Base-by-base conservation (phyloP, 2,329 filamentous ascomycete species). In the Mycogone perniciosa region DNA sequence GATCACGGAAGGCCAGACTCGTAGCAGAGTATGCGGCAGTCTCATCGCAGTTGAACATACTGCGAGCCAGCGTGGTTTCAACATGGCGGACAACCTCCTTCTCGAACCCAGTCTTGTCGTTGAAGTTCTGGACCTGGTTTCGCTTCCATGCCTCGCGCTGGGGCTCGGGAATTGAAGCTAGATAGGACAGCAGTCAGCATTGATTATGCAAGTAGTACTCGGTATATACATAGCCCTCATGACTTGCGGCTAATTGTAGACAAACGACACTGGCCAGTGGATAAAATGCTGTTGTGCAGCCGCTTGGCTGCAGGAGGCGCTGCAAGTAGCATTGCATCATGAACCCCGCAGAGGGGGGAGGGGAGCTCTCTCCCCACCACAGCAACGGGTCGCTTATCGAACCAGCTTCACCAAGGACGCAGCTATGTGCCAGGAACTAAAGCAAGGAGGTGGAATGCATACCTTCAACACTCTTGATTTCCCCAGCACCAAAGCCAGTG, bases 31-130 rank as follows among this genome's bases (percentile, higher is more conserved):
- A 99, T 31, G 91, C 90, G 48, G 93, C 93, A 49, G 81, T 79
- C 72, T 99, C 93, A 75, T 99, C 91, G 72, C 93, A 99, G 72
- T 99, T 99, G 81, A 92, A 97, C 68, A 99, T 82, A 64, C 91
- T 96, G 54, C 93, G 88, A 56, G 93, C 93, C 55, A 99, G 79
- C 3, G 91, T 96, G 3, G 93, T 97, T 73, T 99, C 93, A 64
- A 99, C 88, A 75, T 99, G 93, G 58, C 86, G 85, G 57, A 99
- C 89, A 51, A 95, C 80, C 65, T 96, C 91, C 67, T 76, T 82
- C 76, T 93, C 76, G 64, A 97, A 96, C 52, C 89, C 86, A 13
- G 95, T 89, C 67, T 89, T 84, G 60, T 79, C 83, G 55, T 76
- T 79, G 72, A 96, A 96, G 54, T 81, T 83, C 59, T 79, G 73